Percentiles rank a stretch among this genome's conserved stretches.
Conservation (phyloP, 176 grass and related monocot genomes). For the Ananas comosus region DNA sequence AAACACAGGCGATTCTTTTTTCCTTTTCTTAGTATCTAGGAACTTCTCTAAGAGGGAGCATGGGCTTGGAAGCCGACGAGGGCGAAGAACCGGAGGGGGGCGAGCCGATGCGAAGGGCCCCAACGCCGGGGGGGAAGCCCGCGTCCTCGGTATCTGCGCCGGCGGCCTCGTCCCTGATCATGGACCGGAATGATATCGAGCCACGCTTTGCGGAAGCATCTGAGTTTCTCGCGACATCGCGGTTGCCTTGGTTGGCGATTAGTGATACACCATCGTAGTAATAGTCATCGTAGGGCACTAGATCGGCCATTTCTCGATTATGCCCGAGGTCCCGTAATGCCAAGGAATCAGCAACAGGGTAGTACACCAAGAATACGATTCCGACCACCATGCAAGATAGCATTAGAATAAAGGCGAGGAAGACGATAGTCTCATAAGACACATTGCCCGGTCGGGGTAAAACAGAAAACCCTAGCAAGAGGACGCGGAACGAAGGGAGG, state of each 20-base stretch:
- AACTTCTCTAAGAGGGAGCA: constrained; percentile 83
- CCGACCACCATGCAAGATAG: constrained; percentile 52
- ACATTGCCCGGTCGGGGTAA: constrained; percentile 42
- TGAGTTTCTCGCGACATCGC: constrained; percentile 55
- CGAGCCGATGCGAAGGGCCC: constrained; percentile 35
- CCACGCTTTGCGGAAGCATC: constrained; percentile 59
- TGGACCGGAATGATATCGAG: constrained; percentile 69
- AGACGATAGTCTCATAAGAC: constrained; percentile 54
- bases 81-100: constrained; percentile 39
- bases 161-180: constrained; percentile 58
- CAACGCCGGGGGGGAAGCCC: constrained; percentile 30
- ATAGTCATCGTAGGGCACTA: constrained; percentile 90
- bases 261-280: constrained; percentile 65
- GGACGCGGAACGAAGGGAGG: constrained; percentile 61
- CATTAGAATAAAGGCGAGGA: constrained; percentile 69
- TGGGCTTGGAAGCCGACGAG: constrained; percentile 44
- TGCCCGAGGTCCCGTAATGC: constrained; percentile 35
- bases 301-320: constrained; percentile 37
- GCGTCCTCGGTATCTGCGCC: constrained; percentile 42
- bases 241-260: constrained; percentile 56
- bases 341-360: constrained; percentile 69
- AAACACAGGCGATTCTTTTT: constrained; percentile 18
- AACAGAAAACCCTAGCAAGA: constrained; percentile 79
- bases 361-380: constrained; percentile 73
- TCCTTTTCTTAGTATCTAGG: constrained; percentile 36